Base-by-base conservation (phyloP, 1,284 basidiomycete genomes). In the Apiotrichum mycotoxinovorans region DNA sequence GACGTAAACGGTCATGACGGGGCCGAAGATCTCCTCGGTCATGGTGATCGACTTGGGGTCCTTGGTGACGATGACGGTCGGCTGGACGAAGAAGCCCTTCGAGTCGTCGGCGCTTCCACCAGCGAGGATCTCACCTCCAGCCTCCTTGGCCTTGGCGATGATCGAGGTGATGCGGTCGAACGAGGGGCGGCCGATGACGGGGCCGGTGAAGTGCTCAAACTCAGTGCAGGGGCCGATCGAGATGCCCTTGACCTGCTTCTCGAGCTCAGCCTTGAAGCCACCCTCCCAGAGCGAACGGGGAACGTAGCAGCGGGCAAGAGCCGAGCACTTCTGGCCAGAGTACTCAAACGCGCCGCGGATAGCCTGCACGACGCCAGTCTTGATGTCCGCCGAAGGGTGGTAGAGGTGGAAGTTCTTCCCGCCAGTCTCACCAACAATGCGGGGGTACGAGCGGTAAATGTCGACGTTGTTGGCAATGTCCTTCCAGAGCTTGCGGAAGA, bases 331-430 rank as follows among this genome's bases (percentile, higher is more conserved):
- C 75, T 98, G 96, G 47, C 66, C 94, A 80, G 94, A 92, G 79
- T 98, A 99, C 79, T 99, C 95, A 77, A 97, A 98, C 0, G 87
- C 94, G 23, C 83, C 90, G 57, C 95, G 84, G 66, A 98, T 84
- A 54, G 83, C 86, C 80, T 98, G 95, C 51, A 89, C 72, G 51
- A 91, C 95, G 34, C 94, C 91, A 62, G 92, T 91, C 73, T 83
- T 83, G 57, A 95, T 80, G 68, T 96, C 89, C 51, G 94, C 94
- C 17, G 86, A 87, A 54, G 84, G 81, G 79, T 98, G 95, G 51
- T 98, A 82, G 56, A 98, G 70, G 80, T 98, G 95, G 83, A 95
- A 98, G 82, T 98, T 98, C 83, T 98, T 98, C 61, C 95, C 94
- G 41, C 62, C 62, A 27, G 62, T 63, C 80, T 96, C 91, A 22